Base-by-base conservation (phyloP, 495 filamentous ascomycete species). In the Trichoderma erinaceum region DNA sequence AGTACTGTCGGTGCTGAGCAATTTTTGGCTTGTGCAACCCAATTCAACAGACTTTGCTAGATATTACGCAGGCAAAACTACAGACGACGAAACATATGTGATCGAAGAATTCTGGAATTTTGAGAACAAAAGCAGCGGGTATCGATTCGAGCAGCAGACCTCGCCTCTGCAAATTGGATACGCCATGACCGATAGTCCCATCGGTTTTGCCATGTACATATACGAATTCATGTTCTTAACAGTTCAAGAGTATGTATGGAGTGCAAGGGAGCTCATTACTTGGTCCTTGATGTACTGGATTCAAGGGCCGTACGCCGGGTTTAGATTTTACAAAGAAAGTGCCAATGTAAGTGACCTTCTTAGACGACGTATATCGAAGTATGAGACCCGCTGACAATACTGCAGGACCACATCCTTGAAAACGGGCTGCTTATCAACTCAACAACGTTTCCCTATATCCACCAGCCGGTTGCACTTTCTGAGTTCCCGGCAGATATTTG, bases 221-320 rank as follows among this genome's bases (percentile, higher is more conserved):
- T 52, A 52, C n/a, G 48, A 52, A 11, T 18, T 52, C n/a, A 11
- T 52, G 48, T 18, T 52, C 2, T 7, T 38, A 7, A 21, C 18
- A 11, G 48, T 52, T 11, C 18, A 52, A 6, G 10, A 52, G 1
- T 21, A 21, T 3, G 21, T 52, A 3, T 52, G 48, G 48, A 52
- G 6, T 11, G 18, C 48, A 10, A 21, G 25, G 4, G 10, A 11
- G 48, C 18, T 52, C n/a, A 52, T 52, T 23, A 52, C 48, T 21
- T 52, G 48, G 48, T 21, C 48, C 8, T 21, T 52, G 48, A 52
- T 52, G 48, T 21, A 52, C 48, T 52, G 48, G 48, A 52, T 52
- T 23, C 48, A 18, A 18, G 48, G 48, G 8, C 48, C 48, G n/a
- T 52, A 52, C 6, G 48, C 48, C 4, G 48, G 4, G 3, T 52